phyloP scores from a whole-genome alignment of 2,329 filamentous ascomycete genomes.

The Hortaea werneckii region DNA sequence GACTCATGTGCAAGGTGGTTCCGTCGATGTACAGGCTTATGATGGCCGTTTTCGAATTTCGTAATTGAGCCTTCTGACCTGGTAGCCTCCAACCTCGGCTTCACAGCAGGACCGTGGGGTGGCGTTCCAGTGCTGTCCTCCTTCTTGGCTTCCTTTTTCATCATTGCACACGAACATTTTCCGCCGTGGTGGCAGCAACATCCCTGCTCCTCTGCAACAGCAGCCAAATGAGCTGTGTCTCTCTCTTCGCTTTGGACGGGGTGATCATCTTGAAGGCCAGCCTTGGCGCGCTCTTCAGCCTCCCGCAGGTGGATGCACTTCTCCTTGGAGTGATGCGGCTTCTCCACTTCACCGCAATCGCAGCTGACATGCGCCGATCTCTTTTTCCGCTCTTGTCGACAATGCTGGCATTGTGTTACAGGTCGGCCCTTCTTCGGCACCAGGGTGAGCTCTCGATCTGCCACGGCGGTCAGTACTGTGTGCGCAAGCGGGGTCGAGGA shows the following conservation, averaged over 20 bases:
- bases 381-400: constrained; percentile 90
- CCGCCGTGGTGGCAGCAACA: constrained; percentile 49
- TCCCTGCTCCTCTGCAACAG: constrained; percentile 29
- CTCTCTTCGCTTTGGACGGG: constrained; percentile 8
- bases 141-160: constrained; percentile 43
- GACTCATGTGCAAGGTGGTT: constrained; percentile 55
- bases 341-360: constrained; percentile 73
- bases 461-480: constrained; percentile 10
- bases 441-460: constrained; percentile 83
- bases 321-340: constrained; percentile 52
- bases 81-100: constrained; percentile 46
- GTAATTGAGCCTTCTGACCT: constrained; percentile 52
- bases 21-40: constrained; percentile 55
- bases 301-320: constrained; percentile 36
- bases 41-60: constrained; percentile 53
- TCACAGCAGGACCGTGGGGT: constrained; percentile 36
- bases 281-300: constrained; percentile 25
- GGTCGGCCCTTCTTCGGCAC: constrained; percentile 97
- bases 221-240: constrained; percentile 18
- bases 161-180: constrained; percentile 47
- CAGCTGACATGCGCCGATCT: constrained; percentile 91
- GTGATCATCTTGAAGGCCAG: constrained; percentile 16
- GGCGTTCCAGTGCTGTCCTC: constrained; percentile 17
- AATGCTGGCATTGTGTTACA: constrained; percentile 95
- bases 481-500: not conserved